Conservation (phyloP, 306 rosid species). For the Vigna angularis region DNA sequence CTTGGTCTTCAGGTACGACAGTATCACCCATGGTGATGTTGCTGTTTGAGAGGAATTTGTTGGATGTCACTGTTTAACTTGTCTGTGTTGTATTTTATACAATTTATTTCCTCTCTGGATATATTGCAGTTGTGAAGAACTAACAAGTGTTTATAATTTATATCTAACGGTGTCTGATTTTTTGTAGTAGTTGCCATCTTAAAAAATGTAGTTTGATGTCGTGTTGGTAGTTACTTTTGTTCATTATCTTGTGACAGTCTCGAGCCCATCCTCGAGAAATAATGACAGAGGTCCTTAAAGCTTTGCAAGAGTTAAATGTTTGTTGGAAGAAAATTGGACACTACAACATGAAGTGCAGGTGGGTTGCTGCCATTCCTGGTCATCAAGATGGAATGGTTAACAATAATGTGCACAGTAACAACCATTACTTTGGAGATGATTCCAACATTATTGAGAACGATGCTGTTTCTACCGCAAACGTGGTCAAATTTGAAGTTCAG, state of each 20-base stretch:
- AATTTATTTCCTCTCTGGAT: conserved; percentile 16
- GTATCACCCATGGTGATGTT: conserved; percentile 11
- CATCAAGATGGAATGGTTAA: conserved; percentile 71
- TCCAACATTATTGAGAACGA: conserved; percentile 69
- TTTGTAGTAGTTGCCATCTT: conserved; percentile 11
- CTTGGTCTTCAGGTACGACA: conserved; percentile 90
- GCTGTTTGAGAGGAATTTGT: conserved; percentile 30
- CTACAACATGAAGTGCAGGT: conserved; percentile 96
- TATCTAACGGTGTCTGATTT: background rate
- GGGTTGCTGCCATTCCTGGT: conserved; percentile 64
- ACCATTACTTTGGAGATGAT: conserved; percentile 74
- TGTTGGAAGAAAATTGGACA: conserved; percentile 97
- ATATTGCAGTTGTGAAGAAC: conserved; percentile 11
- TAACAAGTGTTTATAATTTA: background rate
- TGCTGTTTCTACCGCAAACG: conserved; percentile 59
- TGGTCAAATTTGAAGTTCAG: conserved; percentile 96
- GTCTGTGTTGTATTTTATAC: conserved; percentile 31
- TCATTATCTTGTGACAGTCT: conserved; percentile 61
- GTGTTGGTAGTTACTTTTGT: conserved; percentile 41
- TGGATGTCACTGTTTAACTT: conserved; percentile 35
- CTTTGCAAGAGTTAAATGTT: conserved; percentile 85
- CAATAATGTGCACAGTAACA: conserved; percentile 61
- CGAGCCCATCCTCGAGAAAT: conserved; percentile 93
- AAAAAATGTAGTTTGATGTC: conserved; percentile 26
- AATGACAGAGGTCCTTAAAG: conserved; percentile 94